Conservation (phyloP, 345 rosid species). For the Salix dunnii region DNA sequence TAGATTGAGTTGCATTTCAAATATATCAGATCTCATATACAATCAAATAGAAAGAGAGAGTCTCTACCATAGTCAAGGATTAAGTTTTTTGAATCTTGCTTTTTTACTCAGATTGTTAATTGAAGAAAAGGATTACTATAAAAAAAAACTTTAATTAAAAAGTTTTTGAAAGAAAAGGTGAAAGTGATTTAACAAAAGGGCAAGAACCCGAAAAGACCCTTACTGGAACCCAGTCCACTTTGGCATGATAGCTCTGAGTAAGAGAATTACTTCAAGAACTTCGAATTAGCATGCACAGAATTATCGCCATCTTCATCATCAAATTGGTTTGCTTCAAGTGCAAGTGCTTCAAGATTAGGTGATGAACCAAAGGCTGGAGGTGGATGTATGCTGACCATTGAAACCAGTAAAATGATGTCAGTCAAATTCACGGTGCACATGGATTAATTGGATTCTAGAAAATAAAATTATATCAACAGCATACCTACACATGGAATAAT, state of each 20-base stretch:
- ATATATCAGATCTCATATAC: neutral
- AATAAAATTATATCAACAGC: constrained; percentile 4
- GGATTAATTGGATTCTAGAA: neutral
- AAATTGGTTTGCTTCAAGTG: constrained; percentile 50
- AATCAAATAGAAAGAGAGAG: neutral
- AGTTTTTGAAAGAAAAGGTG: neutral
- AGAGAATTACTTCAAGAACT: constrained; percentile 54
- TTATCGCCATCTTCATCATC: constrained; percentile 55
- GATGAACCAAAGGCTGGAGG: constrained; percentile 98
- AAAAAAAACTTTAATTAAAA: neutral
- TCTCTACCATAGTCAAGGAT: neutral
- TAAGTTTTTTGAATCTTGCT: neutral
- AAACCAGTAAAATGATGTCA: constrained; percentile 25
- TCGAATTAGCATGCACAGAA: constrained; percentile 76
- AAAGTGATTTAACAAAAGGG: neutral
- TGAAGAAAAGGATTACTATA: neutral
- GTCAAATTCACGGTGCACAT: neutral
- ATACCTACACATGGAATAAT: constrained; percentile 35
- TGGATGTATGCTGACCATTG: constrained; percentile 76
- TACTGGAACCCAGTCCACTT: neutral
- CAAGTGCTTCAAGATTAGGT: constrained; percentile 89
- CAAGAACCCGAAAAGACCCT: neutral
- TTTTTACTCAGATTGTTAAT: neutral
- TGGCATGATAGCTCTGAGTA: neutral
- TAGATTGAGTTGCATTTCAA: neutral